Evolutionary conservation across 495 filamentous ascomycete species (phyloP), one percentile per base, ranked within the genome.

Genomic region (Penicillium fimorum): DNA sequence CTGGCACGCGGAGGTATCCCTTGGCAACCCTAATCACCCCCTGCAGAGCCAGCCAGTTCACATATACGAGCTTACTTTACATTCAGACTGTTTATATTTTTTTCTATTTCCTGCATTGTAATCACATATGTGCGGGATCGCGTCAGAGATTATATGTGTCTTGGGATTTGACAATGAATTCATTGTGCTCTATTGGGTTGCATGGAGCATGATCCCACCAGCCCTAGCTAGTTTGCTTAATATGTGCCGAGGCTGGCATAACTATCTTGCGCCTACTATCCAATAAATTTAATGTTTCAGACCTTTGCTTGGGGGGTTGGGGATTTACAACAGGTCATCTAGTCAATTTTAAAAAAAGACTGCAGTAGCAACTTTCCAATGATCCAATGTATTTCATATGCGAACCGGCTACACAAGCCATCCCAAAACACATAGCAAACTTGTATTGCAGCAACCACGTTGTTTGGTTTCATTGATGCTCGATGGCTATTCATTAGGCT

Each of bases 21-120:
- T 38, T 53, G n/a, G 56, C 56, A 66, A 64, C 58, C 60, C 47
- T 63, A 13, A 24, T 13, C 33, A 56, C 47, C 65, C 65, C 65
- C 66, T 68, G 60, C 66, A 59, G 43, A 9, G 13, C 32, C 38
- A 15, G 29, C 44, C 56, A 33, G 7, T 33, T 3, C 41, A 25
- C 45, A 24, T 47, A 15, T 37, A n/a, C 37, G 18, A 25, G 42
- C 30, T 35, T 47, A 17, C 20, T 54, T 54, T 47, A 12, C 18
- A 27, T 40, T 7, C 13, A 27, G 15, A 9, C 15, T n/a, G 22
- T 0, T 12, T 30, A 10, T 2, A n/a, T 25, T 17, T 25, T 17
- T 30, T 22, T 50, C 11, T 50, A 7, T 17, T 47, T 15, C 8
- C 29, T 32, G 12, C 29, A 17, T 48, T 22, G 4, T 13, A 29